Evolutionary conservation across 352 stramenopile genomes (phyloP).

Genomic region (Phytophthora cryptogea): DNA sequence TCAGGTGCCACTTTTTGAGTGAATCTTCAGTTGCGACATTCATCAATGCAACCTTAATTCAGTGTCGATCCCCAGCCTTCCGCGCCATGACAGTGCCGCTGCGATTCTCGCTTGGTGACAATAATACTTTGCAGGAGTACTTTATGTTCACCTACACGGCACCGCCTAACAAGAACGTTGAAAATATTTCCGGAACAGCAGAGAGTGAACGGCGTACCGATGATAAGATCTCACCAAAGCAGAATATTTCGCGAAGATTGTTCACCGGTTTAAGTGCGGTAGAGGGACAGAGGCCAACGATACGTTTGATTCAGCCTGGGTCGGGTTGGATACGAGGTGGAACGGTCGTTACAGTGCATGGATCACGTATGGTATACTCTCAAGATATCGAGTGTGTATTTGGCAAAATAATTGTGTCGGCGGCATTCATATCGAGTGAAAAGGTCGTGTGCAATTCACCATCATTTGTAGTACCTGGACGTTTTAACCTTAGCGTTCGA

Average conservation of each 20-base stretch:
- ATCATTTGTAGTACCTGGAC: slow-evolving; percentile 7
- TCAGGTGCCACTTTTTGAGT: slow-evolving; percentile 36
- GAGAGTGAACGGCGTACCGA: background rate
- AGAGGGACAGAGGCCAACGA: slow-evolving; percentile 9
- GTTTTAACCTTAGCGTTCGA: slow-evolving; percentile 20
- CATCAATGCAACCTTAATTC: slow-evolving; percentile 46
- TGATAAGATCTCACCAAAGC: background rate
- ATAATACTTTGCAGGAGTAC: slow-evolving; percentile 17
- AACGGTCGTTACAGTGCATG: slow-evolving; percentile 34
- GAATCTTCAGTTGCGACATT: slow-evolving; percentile 15
- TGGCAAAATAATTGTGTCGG: slow-evolving; percentile 24
- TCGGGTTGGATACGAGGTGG: slow-evolving; percentile 45
- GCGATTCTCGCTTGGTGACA: slow-evolving; percentile 32
- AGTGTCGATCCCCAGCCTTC: slow-evolving; percentile 40
- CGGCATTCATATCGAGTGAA: slow-evolving; percentile 30
- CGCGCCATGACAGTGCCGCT: slow-evolving; percentile 30
- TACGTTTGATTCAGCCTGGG: slow-evolving; percentile 31
- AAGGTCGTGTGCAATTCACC: slow-evolving; percentile 40
- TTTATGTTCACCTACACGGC: slow-evolving; percentile 32
- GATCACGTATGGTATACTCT: slow-evolving; percentile 28
- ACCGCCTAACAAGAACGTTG: slow-evolving; percentile 8
- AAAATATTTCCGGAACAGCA: background rate
- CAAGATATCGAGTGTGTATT: slow-evolving; percentile 40
- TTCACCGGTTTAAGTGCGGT: background rate
- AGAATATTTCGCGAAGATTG: background rate